Percentiles rank a stretch among this genome's conserved stretches.
Evolutionary conservation across 2,329 filamentous ascomycete species (phyloP).

Genomic region (Scleromitrula shiraiana): DNA sequence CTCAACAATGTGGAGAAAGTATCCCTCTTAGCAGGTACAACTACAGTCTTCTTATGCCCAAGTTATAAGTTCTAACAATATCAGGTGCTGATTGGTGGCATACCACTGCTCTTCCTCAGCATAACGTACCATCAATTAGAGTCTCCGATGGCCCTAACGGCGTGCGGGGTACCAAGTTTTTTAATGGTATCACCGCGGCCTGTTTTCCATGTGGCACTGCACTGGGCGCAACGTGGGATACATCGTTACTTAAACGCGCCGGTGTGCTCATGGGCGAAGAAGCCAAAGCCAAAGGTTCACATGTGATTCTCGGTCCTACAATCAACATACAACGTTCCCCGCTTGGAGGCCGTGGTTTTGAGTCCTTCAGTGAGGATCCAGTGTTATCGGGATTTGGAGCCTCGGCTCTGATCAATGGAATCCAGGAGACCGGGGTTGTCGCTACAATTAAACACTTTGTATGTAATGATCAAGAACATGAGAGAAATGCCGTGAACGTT

Average conservation of each 20-base stretch:
- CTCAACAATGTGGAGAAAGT: slow-evolving; percentile 46
- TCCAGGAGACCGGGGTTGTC: slow-evolving; percentile 48
- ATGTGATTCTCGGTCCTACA: slow-evolving; percentile 52
- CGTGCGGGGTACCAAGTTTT: slow-evolving; percentile 28
- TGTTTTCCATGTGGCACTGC: slow-evolving; percentile 38
- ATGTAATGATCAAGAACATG: slow-evolving; percentile 54
- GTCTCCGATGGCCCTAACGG: slow-evolving; percentile 32
- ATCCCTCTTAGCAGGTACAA: slow-evolving; percentile 41
- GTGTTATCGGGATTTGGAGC: slow-evolving; percentile 48
- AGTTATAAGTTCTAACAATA: slow-evolving; percentile 10
- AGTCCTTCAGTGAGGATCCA: slow-evolving; percentile 51
- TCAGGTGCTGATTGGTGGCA: slow-evolving; percentile 30
- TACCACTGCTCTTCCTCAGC: slow-evolving; percentile 25
- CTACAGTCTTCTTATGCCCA: background rate
- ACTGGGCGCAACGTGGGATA: slow-evolving; percentile 59
- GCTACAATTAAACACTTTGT: slow-evolving; percentile 55
- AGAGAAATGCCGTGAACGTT: slow-evolving; percentile 46
- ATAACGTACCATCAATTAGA: slow-evolving; percentile 29
- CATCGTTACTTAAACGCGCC: slow-evolving; percentile 51
- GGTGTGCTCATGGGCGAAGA: slow-evolving; percentile 61
- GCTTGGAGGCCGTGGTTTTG: slow-evolving; percentile 52
- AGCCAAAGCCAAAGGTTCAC: slow-evolving; percentile 55
- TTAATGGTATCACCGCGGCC: slow-evolving; percentile 36
- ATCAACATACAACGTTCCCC: slow-evolving; percentile 55
- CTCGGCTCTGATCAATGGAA: slow-evolving; percentile 45